Conservation (phyloP, 2,329 filamentous ascomycete species). For the Geosmithia flava region DNA sequence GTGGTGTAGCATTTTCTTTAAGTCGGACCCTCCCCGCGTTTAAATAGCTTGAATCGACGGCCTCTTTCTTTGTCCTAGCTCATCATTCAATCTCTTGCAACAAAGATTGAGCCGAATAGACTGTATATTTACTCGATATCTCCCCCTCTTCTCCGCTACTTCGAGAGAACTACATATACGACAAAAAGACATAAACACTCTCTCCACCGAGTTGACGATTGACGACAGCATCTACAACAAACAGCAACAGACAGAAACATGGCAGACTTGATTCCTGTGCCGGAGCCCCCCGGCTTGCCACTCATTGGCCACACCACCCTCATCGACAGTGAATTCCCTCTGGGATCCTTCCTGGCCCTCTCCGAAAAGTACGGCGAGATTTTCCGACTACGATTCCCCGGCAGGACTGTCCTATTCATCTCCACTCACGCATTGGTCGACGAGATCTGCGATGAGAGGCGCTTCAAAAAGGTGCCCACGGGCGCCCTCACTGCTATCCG, state of each 20-base stretch:
- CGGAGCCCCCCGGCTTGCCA: slow-evolving; percentile 47
- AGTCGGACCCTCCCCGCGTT: too few species aligned
- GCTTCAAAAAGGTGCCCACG: slow-evolving; percentile 48
- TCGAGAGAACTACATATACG: too few species aligned
- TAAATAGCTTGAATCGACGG: too few species aligned
- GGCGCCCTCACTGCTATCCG: slow-evolving; percentile 41
- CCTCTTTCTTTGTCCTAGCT: too few species aligned
- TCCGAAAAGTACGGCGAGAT: slow-evolving; percentile 42
- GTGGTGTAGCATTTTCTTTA: too few species aligned
- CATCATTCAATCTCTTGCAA: too few species aligned
- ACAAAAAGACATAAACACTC: too few species aligned
- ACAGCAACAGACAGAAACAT: neutral
- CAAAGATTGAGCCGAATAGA: too few species aligned
- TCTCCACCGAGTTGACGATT: too few species aligned
- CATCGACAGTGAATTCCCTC: slow-evolving; percentile 42
- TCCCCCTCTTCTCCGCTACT: too few species aligned
- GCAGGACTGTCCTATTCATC: slow-evolving; percentile 35
- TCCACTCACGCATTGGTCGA: slow-evolving; percentile 43
- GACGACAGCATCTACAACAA: neutral
- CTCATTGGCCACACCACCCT: slow-evolving; percentile 52
- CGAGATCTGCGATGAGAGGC: slow-evolving; percentile 52
- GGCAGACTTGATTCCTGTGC: slow-evolving; percentile 30
- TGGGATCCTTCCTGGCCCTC: slow-evolving; percentile 38
- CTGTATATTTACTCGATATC: too few species aligned
- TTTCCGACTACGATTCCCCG: slow-evolving; percentile 10